phyloP scores from a whole-genome alignment of 2,329 filamentous ascomycete genomes.

The Calonectria ilicicola region DNA sequence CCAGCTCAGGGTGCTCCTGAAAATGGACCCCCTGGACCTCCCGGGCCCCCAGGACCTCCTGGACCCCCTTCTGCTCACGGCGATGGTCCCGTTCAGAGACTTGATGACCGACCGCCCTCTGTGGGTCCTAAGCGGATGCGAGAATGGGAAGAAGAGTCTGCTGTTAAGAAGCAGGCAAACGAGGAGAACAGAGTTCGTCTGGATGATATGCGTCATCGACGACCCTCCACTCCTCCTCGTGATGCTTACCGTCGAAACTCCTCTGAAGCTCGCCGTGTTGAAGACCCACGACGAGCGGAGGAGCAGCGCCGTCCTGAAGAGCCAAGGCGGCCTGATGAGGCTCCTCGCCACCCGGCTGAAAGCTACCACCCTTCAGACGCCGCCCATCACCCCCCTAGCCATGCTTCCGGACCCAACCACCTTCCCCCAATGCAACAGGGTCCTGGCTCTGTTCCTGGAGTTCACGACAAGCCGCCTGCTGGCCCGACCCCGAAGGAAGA shows the following conservation, averaged over 20 bases:
- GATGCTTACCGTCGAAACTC: slow-evolving; percentile 82
- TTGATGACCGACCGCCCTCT: slow-evolving; percentile 81
- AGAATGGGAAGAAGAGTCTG: slow-evolving; percentile 90
- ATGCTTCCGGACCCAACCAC: slow-evolving; percentile 64
- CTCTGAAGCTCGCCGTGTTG: slow-evolving; percentile 75
- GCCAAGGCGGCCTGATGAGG: slow-evolving; percentile 66
- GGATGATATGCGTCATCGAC: slow-evolving; percentile 85
- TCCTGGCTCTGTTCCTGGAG: slow-evolving; percentile 65
- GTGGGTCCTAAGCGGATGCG: slow-evolving; percentile 85
- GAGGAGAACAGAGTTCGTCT: slow-evolving; percentile 90
- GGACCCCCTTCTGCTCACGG: slow-evolving; percentile 60
- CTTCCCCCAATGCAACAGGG: slow-evolving; percentile 74
- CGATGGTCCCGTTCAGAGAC: slow-evolving; percentile 73
- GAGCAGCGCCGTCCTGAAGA: slow-evolving; percentile 72
- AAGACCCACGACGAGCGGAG: slow-evolving; percentile 72
- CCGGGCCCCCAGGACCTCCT: slow-evolving; percentile 52
- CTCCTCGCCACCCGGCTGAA: slow-evolving; percentile 79
- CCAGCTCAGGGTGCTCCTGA: slow-evolving; percentile 73
- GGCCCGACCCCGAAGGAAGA: slow-evolving; percentile 68
- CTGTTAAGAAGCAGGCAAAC: slow-evolving; percentile 86
- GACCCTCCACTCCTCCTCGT: slow-evolving; percentile 79
- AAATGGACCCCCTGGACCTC: slow-evolving; percentile 57
- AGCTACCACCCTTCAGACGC: slow-evolving; percentile 93
- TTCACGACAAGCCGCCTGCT: slow-evolving; percentile 61
- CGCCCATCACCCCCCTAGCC: slow-evolving; percentile 78